phyloP scores from a whole-genome alignment of 345 rosid genomes.

The Acer campestre region DNA sequence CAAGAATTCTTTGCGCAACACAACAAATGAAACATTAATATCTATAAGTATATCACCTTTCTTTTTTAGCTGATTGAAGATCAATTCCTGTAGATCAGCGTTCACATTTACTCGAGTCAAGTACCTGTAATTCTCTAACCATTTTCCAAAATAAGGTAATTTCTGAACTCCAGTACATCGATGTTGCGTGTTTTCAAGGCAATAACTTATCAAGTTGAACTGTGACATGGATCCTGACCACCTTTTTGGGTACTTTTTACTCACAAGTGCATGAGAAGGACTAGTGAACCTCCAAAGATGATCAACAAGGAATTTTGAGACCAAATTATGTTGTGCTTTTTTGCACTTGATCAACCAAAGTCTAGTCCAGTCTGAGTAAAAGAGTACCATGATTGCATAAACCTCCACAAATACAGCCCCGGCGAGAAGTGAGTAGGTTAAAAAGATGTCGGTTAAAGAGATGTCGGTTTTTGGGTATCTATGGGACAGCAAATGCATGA shows the following conservation, averaged over 20 bases:
- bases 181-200: too few relatives aligned
- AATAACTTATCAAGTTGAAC: slow-evolving; percentile 15
- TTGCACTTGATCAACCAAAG: background rate
- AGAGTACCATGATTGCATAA: background rate
- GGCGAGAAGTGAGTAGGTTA: slow-evolving; percentile 9
- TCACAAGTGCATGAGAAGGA: too few relatives aligned
- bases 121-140: background rate
- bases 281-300: too few relatives aligned
- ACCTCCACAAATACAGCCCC: slow-evolving; percentile 22
- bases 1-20: too few relatives aligned
- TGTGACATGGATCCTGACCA: slow-evolving; percentile 22
- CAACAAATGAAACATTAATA: too few relatives aligned
- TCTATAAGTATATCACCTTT: background rate
- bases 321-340: too few relatives aligned
- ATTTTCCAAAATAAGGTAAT: background rate
- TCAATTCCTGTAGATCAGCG: background rate
- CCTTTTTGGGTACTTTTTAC: too few relatives aligned
- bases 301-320: too few relatives aligned
- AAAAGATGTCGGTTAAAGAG: background rate
- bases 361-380: slow-evolving; percentile 23
- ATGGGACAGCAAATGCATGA: too few relatives aligned
- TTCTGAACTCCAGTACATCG: background rate
- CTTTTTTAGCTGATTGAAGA: slow-evolving; percentile 2
- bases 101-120: background rate
- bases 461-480: background rate